Conservation (phyloP, 352 stramenopile species). For the Albugo laibachii region DNA sequence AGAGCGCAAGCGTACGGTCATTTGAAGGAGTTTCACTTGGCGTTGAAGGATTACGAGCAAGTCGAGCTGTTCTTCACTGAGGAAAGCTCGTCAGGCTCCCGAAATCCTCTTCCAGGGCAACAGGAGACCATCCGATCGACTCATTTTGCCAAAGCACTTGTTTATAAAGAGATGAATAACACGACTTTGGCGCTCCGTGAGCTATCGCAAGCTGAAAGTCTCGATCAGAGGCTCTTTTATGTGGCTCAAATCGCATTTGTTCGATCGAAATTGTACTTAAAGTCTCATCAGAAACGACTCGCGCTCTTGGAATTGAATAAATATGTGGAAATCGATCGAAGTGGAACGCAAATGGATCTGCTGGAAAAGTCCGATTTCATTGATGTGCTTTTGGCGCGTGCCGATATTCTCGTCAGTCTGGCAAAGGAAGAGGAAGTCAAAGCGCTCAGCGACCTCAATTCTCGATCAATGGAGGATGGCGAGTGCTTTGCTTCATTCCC, state of each 20-base stretch:
- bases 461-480: constrained; percentile 26
- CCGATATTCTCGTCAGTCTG: constrained; percentile 27
- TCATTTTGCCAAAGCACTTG: constrained; percentile 25
- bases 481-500: not conserved
- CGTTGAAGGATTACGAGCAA: constrained; percentile 41
- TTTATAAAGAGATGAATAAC: constrained; percentile 35
- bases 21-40: constrained; percentile 22
- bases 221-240: constrained; percentile 28
- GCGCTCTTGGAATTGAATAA: constrained; percentile 37
- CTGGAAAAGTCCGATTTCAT: constrained; percentile 8
- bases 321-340: constrained; percentile 48
- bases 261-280: constrained; percentile 25
- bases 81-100: constrained; percentile 8
- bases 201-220: constrained; percentile 19
- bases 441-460: constrained; percentile 21
- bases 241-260: constrained; percentile 20
- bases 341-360: constrained; percentile 10
- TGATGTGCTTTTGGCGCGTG: constrained; percentile 38
- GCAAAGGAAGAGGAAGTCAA: constrained; percentile 25
- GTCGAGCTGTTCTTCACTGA: constrained; percentile 23
- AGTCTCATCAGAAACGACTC: constrained; percentile 21
- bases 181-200: constrained; percentile 29
- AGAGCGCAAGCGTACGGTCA: constrained; percentile 37
- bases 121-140: constrained; percentile 19
- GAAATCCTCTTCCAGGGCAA: not conserved